phyloP scores from a whole-genome alignment of 2,329 filamentous ascomycete genomes.

The Gaeumannomyces tritici region DNA sequence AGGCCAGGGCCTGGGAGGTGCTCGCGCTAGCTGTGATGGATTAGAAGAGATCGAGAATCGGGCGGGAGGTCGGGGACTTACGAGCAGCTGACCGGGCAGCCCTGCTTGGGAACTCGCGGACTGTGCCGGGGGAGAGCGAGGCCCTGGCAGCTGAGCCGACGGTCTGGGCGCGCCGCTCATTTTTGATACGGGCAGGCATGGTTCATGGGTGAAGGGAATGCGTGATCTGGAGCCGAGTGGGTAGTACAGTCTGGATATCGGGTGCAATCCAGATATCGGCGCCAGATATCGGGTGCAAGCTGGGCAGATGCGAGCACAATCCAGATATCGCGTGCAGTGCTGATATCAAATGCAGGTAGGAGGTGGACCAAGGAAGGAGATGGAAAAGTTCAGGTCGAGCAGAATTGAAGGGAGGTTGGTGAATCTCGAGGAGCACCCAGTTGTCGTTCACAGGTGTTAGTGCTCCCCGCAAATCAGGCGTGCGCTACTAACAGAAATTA shows the following conservation, averaged over 20 bases:
- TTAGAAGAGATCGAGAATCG: not conserved
- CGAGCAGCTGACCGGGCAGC: conserved; percentile 15
- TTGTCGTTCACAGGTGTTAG: not conserved
- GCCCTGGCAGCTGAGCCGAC: not conserved
- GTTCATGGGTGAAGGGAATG: not conserved
- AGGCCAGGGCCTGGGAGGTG: conserved; percentile 9
- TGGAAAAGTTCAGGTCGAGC: not conserved
- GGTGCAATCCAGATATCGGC: too few relatives aligned
- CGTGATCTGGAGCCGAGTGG: too few relatives aligned
- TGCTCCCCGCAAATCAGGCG: not conserved
- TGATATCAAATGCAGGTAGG: too few relatives aligned
- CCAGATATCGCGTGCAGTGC: too few relatives aligned
- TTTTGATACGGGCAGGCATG: not conserved
- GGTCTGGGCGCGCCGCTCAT: not conserved
- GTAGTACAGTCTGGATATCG: too few relatives aligned
- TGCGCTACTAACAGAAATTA: not conserved
- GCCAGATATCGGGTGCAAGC: too few relatives aligned
- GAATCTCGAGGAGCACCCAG: not conserved
- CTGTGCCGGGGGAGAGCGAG: not conserved
- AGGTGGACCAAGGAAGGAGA: not conserved
- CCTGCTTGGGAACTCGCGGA: conserved; percentile 4
- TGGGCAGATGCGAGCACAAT: too few relatives aligned
- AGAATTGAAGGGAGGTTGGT: not conserved
- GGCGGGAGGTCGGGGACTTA: conserved; percentile 7
- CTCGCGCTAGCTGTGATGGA: conserved; percentile 16